These are phyloP conservation scores for Colletotrichum tanaceti DNA, from an alignment of 2,329 filamentous ascomycete species.

Conservation along the genomic window DNA sequence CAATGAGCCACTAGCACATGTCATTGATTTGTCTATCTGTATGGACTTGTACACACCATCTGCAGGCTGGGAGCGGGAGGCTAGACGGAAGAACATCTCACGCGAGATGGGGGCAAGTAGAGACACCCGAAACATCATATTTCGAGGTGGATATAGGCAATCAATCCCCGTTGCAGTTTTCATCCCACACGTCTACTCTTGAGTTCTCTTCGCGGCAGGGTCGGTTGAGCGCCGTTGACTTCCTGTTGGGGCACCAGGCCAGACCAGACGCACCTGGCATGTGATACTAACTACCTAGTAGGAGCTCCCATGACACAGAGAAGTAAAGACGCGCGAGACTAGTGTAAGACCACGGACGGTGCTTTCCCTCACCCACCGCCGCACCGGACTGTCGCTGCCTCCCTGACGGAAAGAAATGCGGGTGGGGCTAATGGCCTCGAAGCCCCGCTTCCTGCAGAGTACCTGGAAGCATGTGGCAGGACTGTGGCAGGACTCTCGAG, in stretches of 20 bases:
- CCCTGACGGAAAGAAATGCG: neutral
- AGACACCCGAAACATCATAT: constrained; percentile 3
- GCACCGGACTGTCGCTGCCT: neutral
- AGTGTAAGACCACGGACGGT: neutral
- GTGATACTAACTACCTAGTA: constrained; percentile 10
- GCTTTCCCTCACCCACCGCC: neutral
- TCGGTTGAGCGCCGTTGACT: constrained; percentile 6
- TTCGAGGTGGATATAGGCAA: constrained; percentile 10
- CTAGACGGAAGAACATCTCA: constrained; percentile 26
- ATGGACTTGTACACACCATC: neutral
- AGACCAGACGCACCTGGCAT: constrained; percentile 16
- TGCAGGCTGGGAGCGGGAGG: neutral
- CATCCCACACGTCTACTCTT: too few species aligned
- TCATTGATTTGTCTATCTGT: constrained; percentile 14
- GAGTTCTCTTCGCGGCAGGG: too few species aligned
- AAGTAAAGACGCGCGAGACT: constrained; percentile 1
- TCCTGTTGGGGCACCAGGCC: constrained; percentile 22
- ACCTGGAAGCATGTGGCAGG: constrained; percentile 38
- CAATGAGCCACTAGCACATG: constrained; percentile 32
- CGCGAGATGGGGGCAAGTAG: constrained; percentile 3
- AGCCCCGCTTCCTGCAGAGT: too few species aligned
- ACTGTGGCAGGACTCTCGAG: constrained; percentile 20
- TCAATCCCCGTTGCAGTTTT: neutral
- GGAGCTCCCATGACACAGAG: constrained; percentile 7
- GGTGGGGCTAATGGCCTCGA: constrained; percentile 26